Base-by-base conservation (phyloP, 1,284 basidiomycete genomes). In the Sutorius eximius region DNA sequence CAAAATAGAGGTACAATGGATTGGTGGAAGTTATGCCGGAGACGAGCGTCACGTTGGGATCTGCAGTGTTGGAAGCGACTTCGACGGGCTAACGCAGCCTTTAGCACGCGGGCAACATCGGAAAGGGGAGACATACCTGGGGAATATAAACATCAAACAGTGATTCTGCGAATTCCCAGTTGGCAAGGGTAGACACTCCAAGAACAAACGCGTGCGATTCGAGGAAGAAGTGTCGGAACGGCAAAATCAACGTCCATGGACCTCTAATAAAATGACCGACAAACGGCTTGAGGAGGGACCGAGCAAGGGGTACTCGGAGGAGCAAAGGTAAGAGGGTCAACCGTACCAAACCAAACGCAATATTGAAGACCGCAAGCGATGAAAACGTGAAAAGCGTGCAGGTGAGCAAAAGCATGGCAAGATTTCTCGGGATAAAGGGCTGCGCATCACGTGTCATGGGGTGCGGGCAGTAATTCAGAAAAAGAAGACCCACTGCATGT, bases 121-220 rank as follows among this genome's bases (percentile, higher is more conserved):
- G 6, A 0, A 49, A 50, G 30, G 47, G 20, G 24, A n/a, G 9
- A 53, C 69, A 18, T 59, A 79, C 80, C 71, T 82, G 75, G 6
- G 80, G 69, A 56, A 81, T 74, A 57, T 73, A 74, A 33, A 73
- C 57, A 52, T 87, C 85, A 57, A 89, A 87, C 12, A 86, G 56
- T 1, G 70, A 71, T 49, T 86, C 82, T 0, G 83, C 73, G 11
- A 81, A 74, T 61, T 89, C 87, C 87, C 86, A 87, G 9, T 73
- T 73, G 5, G 75, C 68, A 3, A 82, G 59, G 6, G 79, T 87
- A 10, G 75, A 74, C 34, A 81, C 63, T 2, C 75, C 80, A 7
- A 87, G 61, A 29, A 72, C 74, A 70, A 79, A 85, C 0, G 78
- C 72, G 22, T 80, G 73, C 15, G 68, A 62, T 16, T 86, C 64